These are phyloP conservation scores for Oidiodendron maius DNA, from an alignment of 495 filamentous ascomycete genomes.

Conservation along the genomic window DNA sequence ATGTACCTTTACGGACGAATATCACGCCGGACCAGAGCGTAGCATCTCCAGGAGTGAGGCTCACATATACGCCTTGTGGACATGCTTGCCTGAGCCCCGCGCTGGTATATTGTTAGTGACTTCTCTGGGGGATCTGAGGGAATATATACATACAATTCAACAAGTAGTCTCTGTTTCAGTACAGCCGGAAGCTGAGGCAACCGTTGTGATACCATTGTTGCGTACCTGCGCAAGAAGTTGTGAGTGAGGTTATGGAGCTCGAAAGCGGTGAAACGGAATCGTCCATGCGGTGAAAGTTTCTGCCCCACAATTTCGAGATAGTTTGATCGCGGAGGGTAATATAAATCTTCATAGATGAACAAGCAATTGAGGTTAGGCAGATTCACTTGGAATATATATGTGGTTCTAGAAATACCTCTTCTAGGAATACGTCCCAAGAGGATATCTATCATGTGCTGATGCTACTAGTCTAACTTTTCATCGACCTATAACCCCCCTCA, in stretches of 20 bases:
- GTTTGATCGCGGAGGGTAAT: too few relatives aligned
- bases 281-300: not conserved
- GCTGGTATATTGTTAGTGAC: constrained; percentile 41
- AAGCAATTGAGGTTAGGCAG: too few relatives aligned
- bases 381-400: too few relatives aligned
- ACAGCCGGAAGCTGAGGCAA: constrained; percentile 19
- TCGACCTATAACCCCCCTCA: too few relatives aligned
- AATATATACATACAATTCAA: constrained; percentile 62
- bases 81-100: constrained; percentile 73
- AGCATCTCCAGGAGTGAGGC: constrained; percentile 72
- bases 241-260: too few relatives aligned
- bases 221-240: too few relatives aligned
- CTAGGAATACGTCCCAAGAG: too few relatives aligned
- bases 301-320: not conserved
- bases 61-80: constrained; percentile 82
- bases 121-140: not conserved
- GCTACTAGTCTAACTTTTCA: too few relatives aligned
- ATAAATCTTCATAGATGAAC: too few relatives aligned
- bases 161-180: constrained; percentile 58
- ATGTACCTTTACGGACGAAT: constrained; percentile 77
- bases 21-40: constrained; percentile 82
- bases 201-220: constrained; percentile 14
- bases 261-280: too few relatives aligned
- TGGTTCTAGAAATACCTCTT: too few relatives aligned
- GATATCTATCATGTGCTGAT: too few relatives aligned